Evolutionary conservation across 176 grass and related monocot genomes (phyloP).

Genomic region (Carex scoparia): DNA sequence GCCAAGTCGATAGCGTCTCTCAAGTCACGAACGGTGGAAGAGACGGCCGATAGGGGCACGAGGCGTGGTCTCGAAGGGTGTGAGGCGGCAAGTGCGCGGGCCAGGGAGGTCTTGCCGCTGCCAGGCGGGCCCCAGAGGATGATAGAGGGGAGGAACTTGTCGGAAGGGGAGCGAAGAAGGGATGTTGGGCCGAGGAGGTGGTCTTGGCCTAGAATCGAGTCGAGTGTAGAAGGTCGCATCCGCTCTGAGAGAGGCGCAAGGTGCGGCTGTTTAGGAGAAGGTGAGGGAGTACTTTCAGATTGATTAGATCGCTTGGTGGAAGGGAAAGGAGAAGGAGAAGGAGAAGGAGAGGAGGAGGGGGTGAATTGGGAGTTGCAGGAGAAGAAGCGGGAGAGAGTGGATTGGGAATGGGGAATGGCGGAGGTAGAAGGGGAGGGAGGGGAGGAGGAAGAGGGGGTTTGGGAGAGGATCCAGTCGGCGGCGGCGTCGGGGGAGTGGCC

Average conservation of each 20-base stretch:
- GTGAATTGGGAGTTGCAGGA: background rate
- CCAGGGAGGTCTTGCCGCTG: constrained; percentile 42
- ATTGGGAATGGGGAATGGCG: background rate
- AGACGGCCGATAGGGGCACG: constrained; percentile 36
- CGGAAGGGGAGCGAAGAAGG: constrained; percentile 13
- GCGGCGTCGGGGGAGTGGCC: constrained; percentile 22
- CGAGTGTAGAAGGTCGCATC: constrained; percentile 36
- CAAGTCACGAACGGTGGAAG: constrained; percentile 34
- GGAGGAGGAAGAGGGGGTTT: constrained; percentile 8
- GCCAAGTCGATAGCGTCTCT: constrained; percentile 27
- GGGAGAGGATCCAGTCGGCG: constrained; percentile 30
- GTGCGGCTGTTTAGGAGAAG: constrained; percentile 15
- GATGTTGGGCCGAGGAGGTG: constrained; percentile 35
- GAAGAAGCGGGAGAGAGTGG: constrained; percentile 5
- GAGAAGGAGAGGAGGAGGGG: background rate
- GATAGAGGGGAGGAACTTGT: constrained; percentile 26
- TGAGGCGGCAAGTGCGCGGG: constrained; percentile 30
- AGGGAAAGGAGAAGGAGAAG: background rate
- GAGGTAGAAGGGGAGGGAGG: background rate
- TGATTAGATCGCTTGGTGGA: background rate
- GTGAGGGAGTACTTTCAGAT: background rate
- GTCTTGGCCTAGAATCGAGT: constrained; percentile 35
- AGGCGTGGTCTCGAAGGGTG: constrained; percentile 26
- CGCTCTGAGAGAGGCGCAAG: constrained; percentile 33
- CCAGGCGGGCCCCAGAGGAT: constrained; percentile 50